These are phyloP conservation scores for Vanrija humicola DNA, from an alignment of 1,284 basidiomycete species.

Conservation along the genomic window DNA sequence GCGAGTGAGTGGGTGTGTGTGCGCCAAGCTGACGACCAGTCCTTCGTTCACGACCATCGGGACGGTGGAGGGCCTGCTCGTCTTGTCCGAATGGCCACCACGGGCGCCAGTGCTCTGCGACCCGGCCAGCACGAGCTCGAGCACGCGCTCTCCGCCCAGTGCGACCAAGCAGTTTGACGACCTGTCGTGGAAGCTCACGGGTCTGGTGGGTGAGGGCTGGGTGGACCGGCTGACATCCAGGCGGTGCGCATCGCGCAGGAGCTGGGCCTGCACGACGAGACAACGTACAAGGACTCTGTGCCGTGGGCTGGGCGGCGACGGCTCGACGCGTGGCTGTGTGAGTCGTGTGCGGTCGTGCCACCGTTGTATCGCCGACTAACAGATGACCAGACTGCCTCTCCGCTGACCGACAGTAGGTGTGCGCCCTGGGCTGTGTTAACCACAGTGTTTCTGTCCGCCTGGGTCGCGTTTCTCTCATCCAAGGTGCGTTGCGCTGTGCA, in stretches of 20 bases:
- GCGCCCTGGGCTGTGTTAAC: not conserved
- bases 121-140: not conserved
- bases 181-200: conserved; percentile 21
- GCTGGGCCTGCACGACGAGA: conserved; percentile 17
- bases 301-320: conserved; percentile 10
- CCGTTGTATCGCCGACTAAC: not conserved
- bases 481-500: conserved; percentile 4
- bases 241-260: conserved; percentile 22
- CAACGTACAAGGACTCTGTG: conserved; percentile 7
- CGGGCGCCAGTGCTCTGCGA: conserved; percentile 7
- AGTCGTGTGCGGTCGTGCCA: not conserved
- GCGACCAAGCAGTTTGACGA: conserved; percentile 23
- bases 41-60: conserved; percentile 11
- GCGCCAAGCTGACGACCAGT: not conserved
- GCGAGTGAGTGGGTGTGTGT: conserved; percentile 1
- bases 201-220: conserved; percentile 6
- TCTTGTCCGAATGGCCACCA: conserved; percentile 24
- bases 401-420: conserved; percentile 20
- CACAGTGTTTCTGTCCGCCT: conserved; percentile 19
- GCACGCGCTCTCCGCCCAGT: not conserved
- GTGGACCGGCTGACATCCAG: not conserved
- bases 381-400: conserved; percentile 16
- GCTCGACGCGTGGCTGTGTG: conserved; percentile 20
- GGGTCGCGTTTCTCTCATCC: conserved; percentile 16
- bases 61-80: conserved; percentile 18